Percentiles rank a stretch among this genome's conserved stretches.
phyloP scores from a whole-genome alignment of 2,329 filamentous ascomycete genomes.

The Celoporthe dispersa region DNA sequence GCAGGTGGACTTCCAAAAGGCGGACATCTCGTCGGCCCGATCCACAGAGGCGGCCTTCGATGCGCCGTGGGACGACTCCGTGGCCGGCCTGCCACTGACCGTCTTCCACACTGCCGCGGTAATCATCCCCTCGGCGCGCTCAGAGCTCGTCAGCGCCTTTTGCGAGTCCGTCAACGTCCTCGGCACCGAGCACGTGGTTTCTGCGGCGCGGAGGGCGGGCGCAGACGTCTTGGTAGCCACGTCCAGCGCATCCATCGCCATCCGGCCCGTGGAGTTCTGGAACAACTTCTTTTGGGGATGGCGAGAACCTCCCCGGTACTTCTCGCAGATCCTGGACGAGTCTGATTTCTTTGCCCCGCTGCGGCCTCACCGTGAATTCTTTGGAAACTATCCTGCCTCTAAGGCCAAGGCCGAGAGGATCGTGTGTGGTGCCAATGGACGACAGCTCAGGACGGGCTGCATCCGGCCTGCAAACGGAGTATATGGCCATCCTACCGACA shows the following conservation, averaged over 20 bases:
- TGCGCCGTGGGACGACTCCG: conserved; percentile 48
- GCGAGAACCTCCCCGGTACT: conserved; percentile 42
- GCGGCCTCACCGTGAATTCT: conserved; percentile 46
- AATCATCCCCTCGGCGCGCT: conserved; percentile 50
- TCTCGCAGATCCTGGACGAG: conserved; percentile 49
- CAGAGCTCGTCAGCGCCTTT: conserved; percentile 43
- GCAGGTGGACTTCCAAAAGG: conserved; percentile 48
- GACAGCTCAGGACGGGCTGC: conserved; percentile 52
- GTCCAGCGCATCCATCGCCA: conserved; percentile 49
- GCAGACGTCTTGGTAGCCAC: conserved; percentile 52
- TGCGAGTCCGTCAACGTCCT: conserved; percentile 50
- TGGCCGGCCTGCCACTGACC: conserved; percentile 52
- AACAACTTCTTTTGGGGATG: conserved; percentile 46
- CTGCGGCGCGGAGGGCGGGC: conserved; percentile 45
- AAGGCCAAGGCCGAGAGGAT: conserved; percentile 52
- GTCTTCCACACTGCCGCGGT: conserved; percentile 60
- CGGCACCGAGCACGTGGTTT: conserved; percentile 51
- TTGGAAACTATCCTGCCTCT: conserved; percentile 50
- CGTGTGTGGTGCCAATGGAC: conserved; percentile 44
- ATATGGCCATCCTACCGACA: conserved; percentile 55
- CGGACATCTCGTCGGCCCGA: conserved; percentile 53
- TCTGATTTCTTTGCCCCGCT: conserved; percentile 44
- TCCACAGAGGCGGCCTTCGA: conserved; percentile 52
- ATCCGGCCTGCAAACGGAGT: conserved; percentile 58
- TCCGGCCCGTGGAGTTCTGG: conserved; percentile 44